A percentile compares a stretch with the other conserved stretches of the same genome.
These are phyloP conservation scores for Tolypocladium pustulatum DNA, from an alignment of 2,329 filamentous ascomycete species.

Conservation along the genomic window DNA sequence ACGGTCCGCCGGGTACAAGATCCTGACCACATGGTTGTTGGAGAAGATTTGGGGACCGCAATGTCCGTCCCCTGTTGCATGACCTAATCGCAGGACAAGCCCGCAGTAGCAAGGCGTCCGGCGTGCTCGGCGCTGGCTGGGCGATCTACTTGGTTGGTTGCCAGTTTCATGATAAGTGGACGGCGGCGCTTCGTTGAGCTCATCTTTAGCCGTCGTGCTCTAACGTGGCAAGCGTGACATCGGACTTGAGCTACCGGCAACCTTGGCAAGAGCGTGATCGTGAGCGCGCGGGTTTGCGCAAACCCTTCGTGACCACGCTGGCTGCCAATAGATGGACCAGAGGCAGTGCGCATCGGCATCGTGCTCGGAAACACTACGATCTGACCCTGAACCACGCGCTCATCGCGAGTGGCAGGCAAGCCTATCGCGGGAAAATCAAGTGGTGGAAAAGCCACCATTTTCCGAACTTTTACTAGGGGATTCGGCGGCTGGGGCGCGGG, in stretches of 20 bases:
- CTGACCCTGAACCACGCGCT: background rate
- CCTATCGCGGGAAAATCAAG: background rate
- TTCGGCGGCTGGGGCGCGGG: background rate
- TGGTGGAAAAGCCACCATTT: background rate
- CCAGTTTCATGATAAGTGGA: background rate
- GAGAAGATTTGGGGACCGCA: background rate
- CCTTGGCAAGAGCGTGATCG: background rate
- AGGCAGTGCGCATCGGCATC: background rate
- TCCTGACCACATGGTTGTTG: slow-evolving; percentile 2
- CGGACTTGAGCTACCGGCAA: background rate
- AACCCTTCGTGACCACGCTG: background rate
- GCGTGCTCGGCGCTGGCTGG: background rate
- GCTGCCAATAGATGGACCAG: background rate
- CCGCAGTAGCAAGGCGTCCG: background rate
- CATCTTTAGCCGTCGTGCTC: background rate
- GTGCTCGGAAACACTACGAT: background rate
- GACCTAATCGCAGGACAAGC: background rate
- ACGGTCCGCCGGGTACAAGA: slow-evolving; percentile 1
- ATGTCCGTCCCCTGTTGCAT: background rate
- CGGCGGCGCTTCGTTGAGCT: background rate
- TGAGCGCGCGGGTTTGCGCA: background rate
- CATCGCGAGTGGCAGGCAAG: background rate
- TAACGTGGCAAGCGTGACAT: background rate
- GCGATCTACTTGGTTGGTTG: background rate
- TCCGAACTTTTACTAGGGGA: background rate